Evolutionary conservation across 139 green algal genomes (phyloP), one percentile per base, ranked within the genome.

Genomic region (Mesostigma viride): DNA sequence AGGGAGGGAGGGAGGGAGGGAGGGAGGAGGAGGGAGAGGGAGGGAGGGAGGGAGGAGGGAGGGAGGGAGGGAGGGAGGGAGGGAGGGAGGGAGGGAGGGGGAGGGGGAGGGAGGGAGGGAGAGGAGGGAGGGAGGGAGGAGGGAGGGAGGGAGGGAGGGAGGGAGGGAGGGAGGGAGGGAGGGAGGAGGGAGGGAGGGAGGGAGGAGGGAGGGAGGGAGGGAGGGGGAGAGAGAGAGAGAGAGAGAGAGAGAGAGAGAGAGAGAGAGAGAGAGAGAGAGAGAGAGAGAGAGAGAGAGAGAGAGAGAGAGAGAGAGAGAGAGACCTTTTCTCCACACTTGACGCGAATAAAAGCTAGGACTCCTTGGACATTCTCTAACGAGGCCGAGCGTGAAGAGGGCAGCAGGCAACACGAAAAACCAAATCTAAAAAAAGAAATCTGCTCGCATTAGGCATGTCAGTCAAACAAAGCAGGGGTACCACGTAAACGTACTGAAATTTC

Each of bases 211-310:
- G 40, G 17, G 40, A 53, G 40, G 17, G 40, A 53, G 40, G 17
- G 40, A 53, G 40, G 17, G 40, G 17, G 40, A 53, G 40, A 53
- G 40, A 53, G 40, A 53, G 40, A 53, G 40, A 53, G 40, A 53
- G 40, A 53, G 40, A 53, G 40, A 53, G 40, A 53, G 40, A 53
- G 40, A 53, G 40, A 53, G 40, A 53, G 40, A 53, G 40, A 53
- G 40, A 53, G 40, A 53, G 40, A 53, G 40, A 53, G 40, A 53
- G 40, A 53, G 40, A 53, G 40, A 53, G 40, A 53, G 40, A 53
- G 40, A 53, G 40, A 53, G 40, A 53, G 40, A 53, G 40, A 53
- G 40, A 53, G 40, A 53, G 40, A 53, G 40, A 53, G 40, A 53
- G 40, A 53, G 40, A 53, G 40, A 53, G 40, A 53, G 40, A 53